Conservation (phyloP, 1,284 basidiomycete species). For the Cutaneotrichosporon spelunceum region DNA sequence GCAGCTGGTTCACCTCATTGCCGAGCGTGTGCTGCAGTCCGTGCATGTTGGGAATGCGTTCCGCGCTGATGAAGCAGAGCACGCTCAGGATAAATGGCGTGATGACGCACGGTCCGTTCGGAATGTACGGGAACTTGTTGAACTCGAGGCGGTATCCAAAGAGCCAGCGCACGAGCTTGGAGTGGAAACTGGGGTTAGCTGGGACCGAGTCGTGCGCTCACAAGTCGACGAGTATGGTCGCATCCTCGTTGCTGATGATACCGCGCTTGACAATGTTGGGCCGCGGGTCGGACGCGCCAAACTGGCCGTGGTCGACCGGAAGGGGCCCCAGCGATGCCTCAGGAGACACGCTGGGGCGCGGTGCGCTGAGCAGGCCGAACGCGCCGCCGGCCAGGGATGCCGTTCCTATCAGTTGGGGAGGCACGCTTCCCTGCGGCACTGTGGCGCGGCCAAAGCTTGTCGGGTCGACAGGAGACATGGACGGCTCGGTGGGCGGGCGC, state of each 20-base stretch:
- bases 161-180: conserved; percentile 33
- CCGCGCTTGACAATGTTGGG: conserved; percentile 41
- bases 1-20: conserved; percentile 32
- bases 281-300: conserved; percentile 40
- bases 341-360: conserved; percentile 10
- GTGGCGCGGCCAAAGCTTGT: not conserved
- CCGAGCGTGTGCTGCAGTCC: conserved; percentile 28
- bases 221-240: conserved; percentile 37
- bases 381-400: conserved; percentile 10
- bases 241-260: conserved; percentile 31
- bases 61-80: conserved; percentile 40
- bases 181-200: conserved; percentile 35
- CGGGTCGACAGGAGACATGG: conserved; percentile 20
- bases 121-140: conserved; percentile 43
- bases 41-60: conserved; percentile 32
- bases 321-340: not conserved
- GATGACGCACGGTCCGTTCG: conserved; percentile 36
- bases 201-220: conserved; percentile 20
- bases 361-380: conserved; percentile 21
- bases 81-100: conserved; percentile 47
- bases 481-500: not conserved
- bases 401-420: not conserved
- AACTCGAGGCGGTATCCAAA: conserved; percentile 44
- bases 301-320: conserved; percentile 11
- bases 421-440: not conserved